Evolutionary conservation across 2,329 filamentous ascomycete species (phyloP), one percentile per base, ranked within the genome.

Genomic region (Fusarium verrucosum): DNA sequence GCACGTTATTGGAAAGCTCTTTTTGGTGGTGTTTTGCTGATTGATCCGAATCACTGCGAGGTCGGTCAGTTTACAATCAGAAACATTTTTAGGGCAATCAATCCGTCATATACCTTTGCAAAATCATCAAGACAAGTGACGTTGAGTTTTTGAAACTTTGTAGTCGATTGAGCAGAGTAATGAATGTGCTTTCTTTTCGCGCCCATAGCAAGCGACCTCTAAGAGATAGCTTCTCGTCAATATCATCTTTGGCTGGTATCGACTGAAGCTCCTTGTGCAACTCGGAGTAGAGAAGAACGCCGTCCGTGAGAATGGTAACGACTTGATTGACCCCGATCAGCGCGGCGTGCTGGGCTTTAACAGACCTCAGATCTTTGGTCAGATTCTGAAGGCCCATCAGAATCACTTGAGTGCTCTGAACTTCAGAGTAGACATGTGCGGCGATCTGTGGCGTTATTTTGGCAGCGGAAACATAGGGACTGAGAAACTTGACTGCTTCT

Each of bases 401-500:
- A 1, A 68, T 62, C 0, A 62, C 36, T 4, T 41, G 33, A 1
- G 50, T 51, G 26, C 50, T 59, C 6, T 65, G 56, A 1, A 68
- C 33, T 17, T 68, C 65, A 0, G 64, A 47, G 16, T 52, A 32
- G 1, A 68, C 56, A 2, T 46, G 49, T 4, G 44, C 23, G 4
- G 60, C 50, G 4, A 68, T 32, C 17, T 53, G 56, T 1, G 64
- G 64, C 1, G 60, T 67, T 3, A 67, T 64, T n/a, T 61, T 68
- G 0, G 50, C 40, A 0, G 60, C 64, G 0, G 60, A 62, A 2
- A 62, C 40, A 30, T 68, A 68, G 0, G 60, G 65, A 0, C 42
- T 36, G 1, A 65, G 45, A 2, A 62, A 42, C 9, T 62, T 62
- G 16, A 13, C 42, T 0, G 57, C 26, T 6, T 63, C 42, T 1